These are phyloP conservation scores for Thyridium curvatum DNA, from an alignment of 2,329 filamentous ascomycete genomes.

Conservation along the genomic window DNA sequence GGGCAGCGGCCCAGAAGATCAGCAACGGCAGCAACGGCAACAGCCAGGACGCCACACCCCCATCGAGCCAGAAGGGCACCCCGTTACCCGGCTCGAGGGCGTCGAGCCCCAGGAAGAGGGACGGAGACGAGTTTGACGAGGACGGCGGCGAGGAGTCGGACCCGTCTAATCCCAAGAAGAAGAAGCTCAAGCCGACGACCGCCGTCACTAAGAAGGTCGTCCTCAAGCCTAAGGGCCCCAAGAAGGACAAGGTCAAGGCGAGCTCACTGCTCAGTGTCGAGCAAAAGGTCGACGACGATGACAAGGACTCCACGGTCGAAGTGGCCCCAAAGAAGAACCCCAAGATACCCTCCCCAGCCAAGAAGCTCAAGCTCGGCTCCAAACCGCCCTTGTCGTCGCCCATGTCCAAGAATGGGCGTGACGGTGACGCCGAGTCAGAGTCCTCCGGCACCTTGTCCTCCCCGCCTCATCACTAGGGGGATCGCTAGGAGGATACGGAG, in stretches of 20 bases:
- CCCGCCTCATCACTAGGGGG: constrained; percentile 33
- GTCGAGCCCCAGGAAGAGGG: constrained; percentile 50
- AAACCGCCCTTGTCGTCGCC: constrained; percentile 42
- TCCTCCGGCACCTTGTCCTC: constrained; percentile 52
- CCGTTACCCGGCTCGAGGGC: constrained; percentile 48
- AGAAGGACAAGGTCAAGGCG: constrained; percentile 51
- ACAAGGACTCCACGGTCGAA: constrained; percentile 24
- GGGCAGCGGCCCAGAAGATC: constrained; percentile 57
- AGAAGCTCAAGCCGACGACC: constrained; percentile 11
- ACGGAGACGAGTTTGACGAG: constrained; percentile 47
- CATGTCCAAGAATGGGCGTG: constrained; percentile 42
- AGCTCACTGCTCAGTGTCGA: constrained; percentile 43
- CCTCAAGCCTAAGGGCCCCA: constrained; percentile 19
- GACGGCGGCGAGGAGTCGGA: constrained; percentile 30
- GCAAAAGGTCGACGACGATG: constrained; percentile 31
- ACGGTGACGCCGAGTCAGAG: constrained; percentile 47
- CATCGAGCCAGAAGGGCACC: constrained; percentile 57
- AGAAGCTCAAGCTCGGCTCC: constrained; percentile 34
- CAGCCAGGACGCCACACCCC: constrained; percentile 51
- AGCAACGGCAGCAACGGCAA: constrained; percentile 47
- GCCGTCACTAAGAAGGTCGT: constrained; percentile 36
- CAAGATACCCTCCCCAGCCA: constrained; percentile 34
- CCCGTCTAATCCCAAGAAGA: constrained; percentile 10
- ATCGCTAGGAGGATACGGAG: too few species aligned
- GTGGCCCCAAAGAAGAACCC: constrained; percentile 35